Percentiles rank a stretch among this genome's conserved stretches.
Conservation (phyloP, 495 filamentous ascomycete species). For the Aspergillus saccharolyticus region DNA sequence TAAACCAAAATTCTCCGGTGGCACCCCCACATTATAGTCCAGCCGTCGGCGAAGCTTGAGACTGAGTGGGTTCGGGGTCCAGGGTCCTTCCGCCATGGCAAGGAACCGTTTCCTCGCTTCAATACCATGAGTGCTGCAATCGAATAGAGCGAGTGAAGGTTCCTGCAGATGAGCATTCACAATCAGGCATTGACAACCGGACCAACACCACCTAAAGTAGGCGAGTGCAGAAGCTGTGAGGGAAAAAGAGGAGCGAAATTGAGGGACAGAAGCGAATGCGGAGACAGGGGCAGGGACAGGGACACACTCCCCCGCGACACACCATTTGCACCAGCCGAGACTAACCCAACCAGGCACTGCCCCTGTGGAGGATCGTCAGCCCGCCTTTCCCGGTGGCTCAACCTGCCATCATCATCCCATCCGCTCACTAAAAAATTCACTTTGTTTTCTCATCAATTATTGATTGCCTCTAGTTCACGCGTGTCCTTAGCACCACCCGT, state of each 20-base stretch:
- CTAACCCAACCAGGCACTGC: neutral
- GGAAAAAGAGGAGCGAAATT: too few relatives aligned
- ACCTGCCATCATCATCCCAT: neutral
- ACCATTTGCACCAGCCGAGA: neutral
- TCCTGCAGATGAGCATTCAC: neutral
- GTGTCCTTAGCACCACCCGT: neutral
- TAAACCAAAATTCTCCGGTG: conserved; percentile 2
- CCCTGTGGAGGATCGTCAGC: conserved; percentile 21
- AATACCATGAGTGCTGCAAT: neutral
- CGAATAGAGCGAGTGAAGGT: neutral
- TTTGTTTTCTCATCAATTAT: neutral
- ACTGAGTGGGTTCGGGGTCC: conserved; percentile 1
- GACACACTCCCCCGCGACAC: too few relatives aligned
- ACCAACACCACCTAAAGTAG: neutral
- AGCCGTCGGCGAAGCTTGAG: conserved; percentile 3
- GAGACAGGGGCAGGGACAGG: too few relatives aligned
- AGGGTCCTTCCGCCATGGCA: neutral
- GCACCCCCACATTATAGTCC: conserved; percentile 2
- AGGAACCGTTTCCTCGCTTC: neutral
- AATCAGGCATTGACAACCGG: neutral
- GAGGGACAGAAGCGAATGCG: conserved; percentile 16
- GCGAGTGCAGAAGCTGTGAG: neutral
- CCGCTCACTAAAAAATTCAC: neutral
- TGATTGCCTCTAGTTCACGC: conserved; percentile 12
- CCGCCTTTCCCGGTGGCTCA: conserved; percentile 11